These are phyloP conservation scores for Polygonum maritimum DNA, from an alignment of 148 eudicot genomes.

Conservation along the genomic window DNA sequence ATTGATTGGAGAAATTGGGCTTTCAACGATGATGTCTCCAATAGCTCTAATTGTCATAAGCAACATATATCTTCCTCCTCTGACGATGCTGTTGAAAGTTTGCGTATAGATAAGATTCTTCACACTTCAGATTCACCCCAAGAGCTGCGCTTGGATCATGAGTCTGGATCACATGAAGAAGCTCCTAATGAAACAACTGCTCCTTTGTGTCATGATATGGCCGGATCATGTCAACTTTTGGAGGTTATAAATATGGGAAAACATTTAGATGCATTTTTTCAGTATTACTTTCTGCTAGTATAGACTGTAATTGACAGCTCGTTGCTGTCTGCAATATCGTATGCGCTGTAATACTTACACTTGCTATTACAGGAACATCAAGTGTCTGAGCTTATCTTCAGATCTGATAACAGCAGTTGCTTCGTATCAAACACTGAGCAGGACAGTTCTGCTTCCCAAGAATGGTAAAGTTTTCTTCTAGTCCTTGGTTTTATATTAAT, in stretches of 20 bases:
- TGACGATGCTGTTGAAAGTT: slow-evolving; percentile 26
- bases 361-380: slow-evolving; percentile 28
- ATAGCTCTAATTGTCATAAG: slow-evolving; percentile 17
- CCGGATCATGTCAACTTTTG: slow-evolving; percentile 19
- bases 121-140: slow-evolving; percentile 21
- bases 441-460: slow-evolving; percentile 28
- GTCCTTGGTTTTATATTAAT: background rate
- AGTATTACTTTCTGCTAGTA: background rate
- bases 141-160: slow-evolving; percentile 16
- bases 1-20: slow-evolving; percentile 76
- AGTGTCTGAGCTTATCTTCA: slow-evolving; percentile 14
- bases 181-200: background rate
- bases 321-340: background rate
- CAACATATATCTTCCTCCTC: slow-evolving; percentile 17
- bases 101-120: slow-evolving; percentile 34
- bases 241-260: slow-evolving; percentile 6
- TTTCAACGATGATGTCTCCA: slow-evolving; percentile 35
- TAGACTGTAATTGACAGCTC: background rate
- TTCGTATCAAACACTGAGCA: slow-evolving; percentile 26
- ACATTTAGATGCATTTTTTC: background rate
- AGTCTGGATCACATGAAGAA: slow-evolving; percentile 19
- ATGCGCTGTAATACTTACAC: background rate
- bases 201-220: slow-evolving; percentile 25
- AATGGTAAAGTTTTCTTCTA: slow-evolving; percentile 36
- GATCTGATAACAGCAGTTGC: slow-evolving; percentile 14